Base-by-base conservation (phyloP, 2,329 filamentous ascomycete species). In the Elsinoe perseae region DNA sequence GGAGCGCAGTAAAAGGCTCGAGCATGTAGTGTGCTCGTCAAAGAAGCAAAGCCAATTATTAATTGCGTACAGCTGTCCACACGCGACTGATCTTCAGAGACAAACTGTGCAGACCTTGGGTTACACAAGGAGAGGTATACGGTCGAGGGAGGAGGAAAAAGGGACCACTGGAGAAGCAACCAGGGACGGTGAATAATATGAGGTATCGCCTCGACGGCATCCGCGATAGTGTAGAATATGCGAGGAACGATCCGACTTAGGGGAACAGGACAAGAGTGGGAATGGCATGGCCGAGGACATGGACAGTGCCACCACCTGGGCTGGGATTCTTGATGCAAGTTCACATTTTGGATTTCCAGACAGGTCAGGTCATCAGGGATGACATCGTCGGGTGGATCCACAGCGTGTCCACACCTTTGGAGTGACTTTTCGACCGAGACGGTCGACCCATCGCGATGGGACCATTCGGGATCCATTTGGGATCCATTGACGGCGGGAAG, bases 351-450 rank as follows among this genome's bases (percentile, higher is more conserved):
- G 16, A 38, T 52, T 52, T 52, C 48, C n/a, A n/a, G n/a, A n/a
- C n/a, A n/a, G 38, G 48, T 38, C 44, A 50, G 44, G 48, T 38
- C 48, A 52, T 36, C 48, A 38, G 53, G 53, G 53, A 56, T 56
- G 53, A 56, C 53, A 56, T 56, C 38, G 53, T 21, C n/a, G 21
- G 12, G 30, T 20, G 40, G 53, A 56, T 21, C 53, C 53, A 48
- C 53, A 40, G 32, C n/a, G 8, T 12, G 16, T 44, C 18, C 18
- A 44, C 18, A 12, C 14, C 16, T 44, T n/a, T n/a, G n/a, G n/a
- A n/a, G n/a, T n/a, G n/a, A n/a, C n/a, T n/a, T n/a, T n/a, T n/a
- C n/a, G n/a, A n/a, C n/a, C n/a, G n/a, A n/a, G n/a, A n/a, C n/a
- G n/a, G n/a, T n/a, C n/a, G 36, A 42, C 44, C 23, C 23, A 27